phyloP scores from a whole-genome alignment of 129 eudicot species.

The Saposhnikovia divaricata region DNA sequence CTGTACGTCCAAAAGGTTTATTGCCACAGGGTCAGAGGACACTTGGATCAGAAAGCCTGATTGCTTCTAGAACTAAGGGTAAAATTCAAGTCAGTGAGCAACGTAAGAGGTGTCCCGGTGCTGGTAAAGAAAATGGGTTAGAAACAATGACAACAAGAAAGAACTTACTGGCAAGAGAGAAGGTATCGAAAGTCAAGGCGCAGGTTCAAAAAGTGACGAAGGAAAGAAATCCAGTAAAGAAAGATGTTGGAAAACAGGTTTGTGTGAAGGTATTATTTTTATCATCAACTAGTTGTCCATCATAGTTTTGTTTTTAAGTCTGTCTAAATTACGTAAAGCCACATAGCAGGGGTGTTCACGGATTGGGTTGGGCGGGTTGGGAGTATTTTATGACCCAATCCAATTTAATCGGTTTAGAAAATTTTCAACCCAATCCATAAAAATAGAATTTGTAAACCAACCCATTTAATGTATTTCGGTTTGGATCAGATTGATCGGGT shows the following conservation, averaged over 20 bases:
- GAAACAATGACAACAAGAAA: slow-evolving; percentile 8
- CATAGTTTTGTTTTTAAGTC: not conserved
- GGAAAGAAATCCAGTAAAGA: slow-evolving; percentile 20
- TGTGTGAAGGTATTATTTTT: slow-evolving; percentile 25
- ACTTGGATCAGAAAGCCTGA: slow-evolving; percentile 10
- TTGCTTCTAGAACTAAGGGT: slow-evolving; percentile 8
- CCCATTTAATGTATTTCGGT: too few species aligned
- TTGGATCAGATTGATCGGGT: too few species aligned
- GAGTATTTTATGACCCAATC: too few species aligned
- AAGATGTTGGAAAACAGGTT: slow-evolving; percentile 23
- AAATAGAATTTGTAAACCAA: too few species aligned
- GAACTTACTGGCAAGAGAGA: slow-evolving; percentile 15
- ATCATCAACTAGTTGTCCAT: not conserved
- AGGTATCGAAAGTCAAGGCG: slow-evolving; percentile 16
- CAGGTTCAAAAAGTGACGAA: slow-evolving; percentile 27
- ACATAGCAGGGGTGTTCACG: too few species aligned
- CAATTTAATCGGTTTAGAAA: too few species aligned
- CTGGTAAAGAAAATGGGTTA: slow-evolving; percentile 28
- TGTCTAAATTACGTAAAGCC: not conserved
- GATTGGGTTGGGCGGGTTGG: too few species aligned
- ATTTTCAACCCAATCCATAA: too few species aligned
- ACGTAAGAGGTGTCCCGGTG: slow-evolving; percentile 6
- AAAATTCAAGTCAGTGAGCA: slow-evolving; percentile 11
- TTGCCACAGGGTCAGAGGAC: slow-evolving; percentile 22
- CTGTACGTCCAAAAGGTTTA: slow-evolving; percentile 22